Percentiles rank a stretch among this genome's conserved stretches.
Evolutionary conservation across 2,329 filamentous ascomycete genomes (phyloP).

Genomic region (Xylaria sp.): DNA sequence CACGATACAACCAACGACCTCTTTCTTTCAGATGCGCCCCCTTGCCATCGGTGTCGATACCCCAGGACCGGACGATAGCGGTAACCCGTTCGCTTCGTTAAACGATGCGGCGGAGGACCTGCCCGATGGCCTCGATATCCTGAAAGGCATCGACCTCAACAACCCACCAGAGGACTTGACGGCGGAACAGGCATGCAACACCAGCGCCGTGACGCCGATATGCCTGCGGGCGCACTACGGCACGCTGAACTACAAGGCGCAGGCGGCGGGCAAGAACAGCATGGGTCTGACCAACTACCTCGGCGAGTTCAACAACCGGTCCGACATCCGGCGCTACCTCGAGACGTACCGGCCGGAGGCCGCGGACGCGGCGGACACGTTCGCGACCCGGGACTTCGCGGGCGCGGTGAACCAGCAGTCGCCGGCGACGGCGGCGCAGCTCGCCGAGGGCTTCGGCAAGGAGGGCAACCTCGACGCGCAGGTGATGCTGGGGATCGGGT

Average conservation of each 20-base stretch:
- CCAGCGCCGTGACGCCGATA: not conserved
- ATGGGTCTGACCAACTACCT: constrained; percentile 3
- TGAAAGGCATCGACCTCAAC: not conserved
- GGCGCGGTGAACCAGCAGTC: not conserved
- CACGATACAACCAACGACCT: not conserved
- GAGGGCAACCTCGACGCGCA: constrained; percentile 24
- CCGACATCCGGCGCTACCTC: not conserved
- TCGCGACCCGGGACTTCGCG: not conserved
- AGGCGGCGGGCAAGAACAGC: not conserved
- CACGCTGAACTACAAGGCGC: not conserved
- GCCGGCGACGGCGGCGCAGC: not conserved
- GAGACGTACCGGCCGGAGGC: constrained; percentile 4
- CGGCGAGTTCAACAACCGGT: constrained; percentile 4
- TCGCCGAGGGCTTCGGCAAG: not conserved
- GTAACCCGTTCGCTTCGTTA: not conserved
- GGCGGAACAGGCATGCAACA: not conserved
- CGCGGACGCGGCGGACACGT: not conserved
- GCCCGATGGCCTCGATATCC: not conserved
- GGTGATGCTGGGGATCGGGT: constrained; percentile 16
- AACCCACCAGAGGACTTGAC: not conserved
- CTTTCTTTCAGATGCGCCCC: not conserved
- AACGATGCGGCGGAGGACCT: not conserved
- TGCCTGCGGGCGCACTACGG: constrained; percentile 1
- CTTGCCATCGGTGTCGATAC: not conserved
- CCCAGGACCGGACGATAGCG: not conserved